phyloP scores from a whole-genome alignment of 768 basidiomycete genomes.

The Tulasnella sp. region DNA sequence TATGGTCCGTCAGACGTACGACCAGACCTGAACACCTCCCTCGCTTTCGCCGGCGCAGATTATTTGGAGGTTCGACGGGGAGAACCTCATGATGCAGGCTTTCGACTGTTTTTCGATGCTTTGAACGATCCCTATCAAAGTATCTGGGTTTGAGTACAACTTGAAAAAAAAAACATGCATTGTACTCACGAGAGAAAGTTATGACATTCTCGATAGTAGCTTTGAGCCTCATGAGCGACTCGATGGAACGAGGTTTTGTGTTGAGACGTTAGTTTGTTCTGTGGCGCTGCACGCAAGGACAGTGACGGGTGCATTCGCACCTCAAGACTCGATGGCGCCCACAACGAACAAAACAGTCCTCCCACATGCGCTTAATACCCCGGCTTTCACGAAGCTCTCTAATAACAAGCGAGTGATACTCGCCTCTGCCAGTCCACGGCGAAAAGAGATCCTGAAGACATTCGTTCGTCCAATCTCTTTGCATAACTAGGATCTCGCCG shows the following conservation, averaged over 20 bases:
- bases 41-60: conserved; percentile 78
- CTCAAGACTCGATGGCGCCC: conserved; percentile 12
- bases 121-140: conserved; percentile 59
- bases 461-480: conserved; percentile 42
- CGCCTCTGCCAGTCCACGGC: conserved; percentile 76
- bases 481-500: too few relatives aligned
- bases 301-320: too few relatives aligned
- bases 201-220: conserved; percentile 46
- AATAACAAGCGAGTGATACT: conserved; percentile 65
- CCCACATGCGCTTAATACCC: conserved; percentile 49
- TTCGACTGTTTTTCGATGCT: conserved; percentile 76
- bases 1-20: conserved; percentile 29
- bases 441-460: conserved; percentile 69
- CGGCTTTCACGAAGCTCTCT: conserved; percentile 50
- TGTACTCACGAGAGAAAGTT: conserved; percentile 40
- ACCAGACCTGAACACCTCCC: conserved; percentile 83
- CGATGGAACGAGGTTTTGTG: neutral
- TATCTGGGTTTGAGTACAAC: neutral
- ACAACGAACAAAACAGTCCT: conserved; percentile 42
- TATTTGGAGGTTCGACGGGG: conserved; percentile 60
- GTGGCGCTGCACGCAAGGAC: too few relatives aligned
- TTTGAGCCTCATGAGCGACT: conserved; percentile 44
- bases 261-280: neutral
- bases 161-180: conserved; percentile 14
- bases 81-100: conserved; percentile 71